phyloP scores from a whole-genome alignment of 2,329 filamentous ascomycete genomes.

The Colletotrichum lindemuthianum region DNA sequence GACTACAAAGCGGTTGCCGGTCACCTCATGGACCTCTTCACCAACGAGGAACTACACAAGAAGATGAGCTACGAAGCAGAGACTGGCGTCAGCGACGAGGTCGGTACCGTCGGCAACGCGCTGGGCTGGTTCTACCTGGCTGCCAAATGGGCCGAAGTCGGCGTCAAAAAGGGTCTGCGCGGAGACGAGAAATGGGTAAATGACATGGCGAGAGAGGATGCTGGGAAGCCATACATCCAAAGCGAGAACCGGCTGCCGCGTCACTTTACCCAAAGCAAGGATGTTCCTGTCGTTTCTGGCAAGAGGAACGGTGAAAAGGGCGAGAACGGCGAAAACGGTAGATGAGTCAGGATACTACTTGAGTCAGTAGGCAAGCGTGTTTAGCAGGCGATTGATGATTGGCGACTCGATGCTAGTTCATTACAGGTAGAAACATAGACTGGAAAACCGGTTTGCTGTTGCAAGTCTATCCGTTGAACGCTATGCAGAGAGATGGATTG shows the following conservation, averaged over 20 bases:
- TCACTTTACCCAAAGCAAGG: slow-evolving; percentile 49
- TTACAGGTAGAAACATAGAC: too few relatives aligned
- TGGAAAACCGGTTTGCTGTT: too few relatives aligned
- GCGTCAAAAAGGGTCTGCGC: slow-evolving; percentile 57
- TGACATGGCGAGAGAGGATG: slow-evolving; percentile 76
- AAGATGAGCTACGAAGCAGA: slow-evolving; percentile 73
- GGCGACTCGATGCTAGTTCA: too few relatives aligned
- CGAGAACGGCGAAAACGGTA: not conserved
- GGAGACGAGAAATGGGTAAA: slow-evolving; percentile 76
- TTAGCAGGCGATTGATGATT: too few relatives aligned
- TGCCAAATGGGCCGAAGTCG: slow-evolving; percentile 68
- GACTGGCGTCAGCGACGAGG: slow-evolving; percentile 79
- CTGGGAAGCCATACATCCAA: slow-evolving; percentile 65
- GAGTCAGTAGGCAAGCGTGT: too few relatives aligned
- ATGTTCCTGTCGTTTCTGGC: slow-evolving; percentile 24
- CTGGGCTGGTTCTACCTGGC: slow-evolving; percentile 83
- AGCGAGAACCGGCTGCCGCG: slow-evolving; percentile 70
- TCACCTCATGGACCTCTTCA: slow-evolving; percentile 74
- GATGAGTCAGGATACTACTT: too few relatives aligned
- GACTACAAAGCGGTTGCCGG: slow-evolving; percentile 76
- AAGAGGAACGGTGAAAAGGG: slow-evolving; percentile 2
- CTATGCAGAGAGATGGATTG: too few relatives aligned
- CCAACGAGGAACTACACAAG: slow-evolving; percentile 70
- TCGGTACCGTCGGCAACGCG: slow-evolving; percentile 82
- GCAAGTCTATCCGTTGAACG: too few relatives aligned